A percentile compares a stretch with the other conserved stretches of the same genome.
Evolutionary conservation across 2,329 filamentous ascomycete species (phyloP).

Genomic region (Monilinia fructigena): DNA sequence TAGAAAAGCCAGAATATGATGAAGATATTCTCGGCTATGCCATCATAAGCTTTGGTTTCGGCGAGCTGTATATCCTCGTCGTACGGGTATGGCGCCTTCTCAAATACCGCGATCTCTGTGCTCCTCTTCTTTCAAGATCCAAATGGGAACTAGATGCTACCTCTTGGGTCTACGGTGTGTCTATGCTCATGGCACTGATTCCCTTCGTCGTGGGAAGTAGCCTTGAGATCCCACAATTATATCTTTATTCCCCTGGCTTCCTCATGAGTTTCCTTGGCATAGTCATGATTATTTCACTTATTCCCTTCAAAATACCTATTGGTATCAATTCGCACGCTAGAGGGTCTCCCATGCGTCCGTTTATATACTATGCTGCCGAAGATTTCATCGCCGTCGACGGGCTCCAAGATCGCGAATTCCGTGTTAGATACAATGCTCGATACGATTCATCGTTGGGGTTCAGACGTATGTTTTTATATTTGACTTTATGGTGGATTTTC

Average conservation of each 20-base stretch:
- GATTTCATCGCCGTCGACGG: slow-evolving; percentile 35
- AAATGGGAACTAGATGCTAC: slow-evolving; percentile 33
- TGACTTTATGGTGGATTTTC: slow-evolving; percentile 32
- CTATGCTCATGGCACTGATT: slow-evolving; percentile 32
- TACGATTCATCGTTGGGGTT: slow-evolving; percentile 30
- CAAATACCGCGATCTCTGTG: slow-evolving; percentile 27
- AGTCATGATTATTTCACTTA: slow-evolving; percentile 73
- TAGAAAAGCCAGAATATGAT: slow-evolving; percentile 28
- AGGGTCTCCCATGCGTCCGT: slow-evolving; percentile 29
- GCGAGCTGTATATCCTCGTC: slow-evolving; percentile 31
- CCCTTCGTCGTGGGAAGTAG: slow-evolving; percentile 31
- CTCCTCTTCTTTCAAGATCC: slow-evolving; percentile 31
- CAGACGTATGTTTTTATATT: slow-evolving; percentile 26
- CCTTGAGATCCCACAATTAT: slow-evolving; percentile 29
- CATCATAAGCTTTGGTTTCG: slow-evolving; percentile 30
- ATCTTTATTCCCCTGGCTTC: slow-evolving; percentile 66
- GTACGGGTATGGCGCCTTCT: slow-evolving; percentile 27
- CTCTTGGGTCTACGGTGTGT: slow-evolving; percentile 31
- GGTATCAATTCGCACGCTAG: slow-evolving; percentile 33
- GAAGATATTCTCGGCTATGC: slow-evolving; percentile 30
- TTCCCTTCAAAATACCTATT: slow-evolving; percentile 65
- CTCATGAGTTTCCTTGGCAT: slow-evolving; percentile 79
- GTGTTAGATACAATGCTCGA: slow-evolving; percentile 30
- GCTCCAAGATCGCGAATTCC: slow-evolving; percentile 33
- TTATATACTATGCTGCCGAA: slow-evolving; percentile 34